phyloP scores from a whole-genome alignment of 306 rosid species.

The Crataegus laevigata region DNA sequence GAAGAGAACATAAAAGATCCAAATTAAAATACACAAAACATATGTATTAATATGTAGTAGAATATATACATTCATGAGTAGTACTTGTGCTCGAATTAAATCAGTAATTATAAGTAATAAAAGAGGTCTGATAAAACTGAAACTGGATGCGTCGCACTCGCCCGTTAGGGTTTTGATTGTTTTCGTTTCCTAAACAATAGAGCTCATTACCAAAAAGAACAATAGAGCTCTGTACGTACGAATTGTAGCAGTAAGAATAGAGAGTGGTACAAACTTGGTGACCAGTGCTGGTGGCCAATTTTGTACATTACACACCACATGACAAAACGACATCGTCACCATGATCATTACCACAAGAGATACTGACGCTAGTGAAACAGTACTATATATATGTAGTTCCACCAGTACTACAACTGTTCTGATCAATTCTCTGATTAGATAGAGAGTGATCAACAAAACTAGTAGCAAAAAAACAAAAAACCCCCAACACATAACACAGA shows the following conservation, averaged over 20 bases:
- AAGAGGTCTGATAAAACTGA: neutral
- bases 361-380: neutral
- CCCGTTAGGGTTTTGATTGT: neutral
- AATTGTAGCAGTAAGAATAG: neutral
- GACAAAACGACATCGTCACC: neutral
- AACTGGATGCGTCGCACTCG: neutral
- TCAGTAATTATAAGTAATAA: neutral
- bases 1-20: neutral
- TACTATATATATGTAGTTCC: neutral
- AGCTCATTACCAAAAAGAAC: no score
- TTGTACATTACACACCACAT: neutral
- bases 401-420: neutral
- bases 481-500: constrained; percentile 2
- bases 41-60: neutral
- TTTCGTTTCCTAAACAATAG: neutral
- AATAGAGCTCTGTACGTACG: neutral
- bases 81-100: neutral
- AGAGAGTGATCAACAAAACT: neutral
- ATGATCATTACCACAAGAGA: neutral
- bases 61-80: neutral
- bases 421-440: neutral
- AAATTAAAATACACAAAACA: neutral
- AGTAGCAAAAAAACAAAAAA: neutral
- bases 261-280: neutral
- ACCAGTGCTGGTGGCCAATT: neutral